Evolutionary conservation across 345 rosid species (phyloP), one percentile per base, ranked within the genome.

Genomic region (Carallia pectinifolia): DNA sequence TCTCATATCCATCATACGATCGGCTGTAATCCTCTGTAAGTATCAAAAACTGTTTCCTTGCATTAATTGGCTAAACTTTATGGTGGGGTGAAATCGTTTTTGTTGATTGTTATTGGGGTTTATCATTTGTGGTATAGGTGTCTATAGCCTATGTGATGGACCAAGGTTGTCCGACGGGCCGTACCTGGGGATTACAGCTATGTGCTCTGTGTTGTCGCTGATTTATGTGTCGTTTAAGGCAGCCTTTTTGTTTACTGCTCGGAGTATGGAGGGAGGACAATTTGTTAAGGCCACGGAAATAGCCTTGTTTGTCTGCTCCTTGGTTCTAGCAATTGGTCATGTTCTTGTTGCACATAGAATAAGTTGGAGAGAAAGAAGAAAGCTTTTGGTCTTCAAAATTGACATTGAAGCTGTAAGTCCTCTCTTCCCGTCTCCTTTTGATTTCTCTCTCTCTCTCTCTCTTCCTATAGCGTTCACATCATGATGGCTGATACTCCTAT

Each of bases 321-420:
- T 85, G 58, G 73, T 75, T 37, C 65, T 95, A 74, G 97, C 97
- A 0, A 73, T 90, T 55, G 97, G 85, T 15, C 99, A 91, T 56
- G 66, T 95, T 52, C 66, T 84, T 55, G 97, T 85, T 8, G 97
- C 97, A 0, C 91, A 95, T 61, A 74, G 91, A 83, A 95, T 89
- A 38, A 90, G 97, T 70, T 95, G 99, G 81, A 81, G 90, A 71
- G 97, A 90, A 66, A 84, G 97, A 81, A 84, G 92, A 76, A 95
- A 95, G 76, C 97, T 95, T 50, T 84, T 90, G 55, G 97, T 95
- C 27, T 95, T 84, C 86, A 91, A 87, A 81, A 95, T 95, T 72
- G 99, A 91, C 82, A 91, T 90, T 27, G 99, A 95, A 92, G 90
- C 97, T 30, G 99, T 91, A 84, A 89, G 98, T 84, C 55, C 23